Base-by-base conservation (phyloP, 257 asterid genomes). In the Avicennia marina region DNA sequence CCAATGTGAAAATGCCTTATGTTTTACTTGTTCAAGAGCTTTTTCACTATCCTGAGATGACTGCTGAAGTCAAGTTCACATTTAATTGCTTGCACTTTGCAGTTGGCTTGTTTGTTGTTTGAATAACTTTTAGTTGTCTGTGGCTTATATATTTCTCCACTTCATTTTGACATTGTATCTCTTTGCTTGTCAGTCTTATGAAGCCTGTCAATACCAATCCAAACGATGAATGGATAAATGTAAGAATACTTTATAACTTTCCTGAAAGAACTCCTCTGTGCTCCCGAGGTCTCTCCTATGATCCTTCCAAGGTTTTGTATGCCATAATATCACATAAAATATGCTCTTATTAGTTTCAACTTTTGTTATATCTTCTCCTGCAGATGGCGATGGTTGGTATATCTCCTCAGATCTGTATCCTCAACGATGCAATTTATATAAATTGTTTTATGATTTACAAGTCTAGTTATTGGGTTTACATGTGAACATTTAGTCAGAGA, bases 351-450 rank as follows among this genome's bases (percentile, higher is more conserved):
- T n/a, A n/a, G n/a, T n/a, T n/a, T n/a, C n/a, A n/a, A n/a, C n/a
- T n/a, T n/a, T n/a, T 64, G 57, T 67, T 51, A 57, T 61, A 56
- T 56, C 29, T 57, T 68, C 46, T 73, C 49, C 62, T 72, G 81
- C 94, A 91, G 98, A 83, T 80, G 86, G 87, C 32, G 67, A 85
- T 81, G 95, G 82, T 83, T 55, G 96, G 98, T 74, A 53, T 91
- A 65, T 79, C 95, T 63, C 96, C 96, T 24, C 96, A 88, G 75
- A 83, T 70, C 52, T 66, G 96, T 91, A 91, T 91, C 96, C 98
- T 78, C 41, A 5, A 36, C 41, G 15, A 19, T 48, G 13, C 13
- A 45, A 65, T 47, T 42, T 27, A 31, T 20, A 25, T 29, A 0
- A 48, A 11, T 17, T 46, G 29, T 56, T 40, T 7, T 20, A 29